A percentile compares a stretch with the other conserved stretches of the same genome.
phyloP scores from a whole-genome alignment of 148 eudicot genomes.

The Rhododendron simsii region DNA sequence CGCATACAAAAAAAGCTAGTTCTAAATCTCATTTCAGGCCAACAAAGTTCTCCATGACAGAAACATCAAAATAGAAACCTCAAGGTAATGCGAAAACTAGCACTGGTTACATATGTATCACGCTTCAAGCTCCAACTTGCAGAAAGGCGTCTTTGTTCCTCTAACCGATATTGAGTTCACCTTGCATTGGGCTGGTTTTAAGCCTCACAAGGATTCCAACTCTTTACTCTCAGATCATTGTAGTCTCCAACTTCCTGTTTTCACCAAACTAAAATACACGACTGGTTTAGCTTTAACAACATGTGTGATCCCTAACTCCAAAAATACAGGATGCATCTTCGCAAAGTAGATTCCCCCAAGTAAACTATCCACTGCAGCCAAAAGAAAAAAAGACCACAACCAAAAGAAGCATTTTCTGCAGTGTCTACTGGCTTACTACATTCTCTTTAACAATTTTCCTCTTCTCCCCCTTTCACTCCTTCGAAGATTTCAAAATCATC shows the following conservation, averaged over 20 bases:
- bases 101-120: not conserved
- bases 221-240: not conserved
- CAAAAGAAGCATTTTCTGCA: not conserved
- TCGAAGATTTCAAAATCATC: slow-evolving; percentile 73
- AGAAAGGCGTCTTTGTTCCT: not conserved
- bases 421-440: not conserved
- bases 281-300: not conserved
- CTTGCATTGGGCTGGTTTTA: not conserved
- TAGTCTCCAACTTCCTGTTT: not conserved
- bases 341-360: not conserved
- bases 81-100: not conserved
- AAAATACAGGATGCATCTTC: too few relatives aligned
- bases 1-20: not conserved
- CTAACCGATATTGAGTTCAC: not conserved
- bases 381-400: not conserved
- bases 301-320: not conserved
- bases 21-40: not conserved
- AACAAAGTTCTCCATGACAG: not conserved
- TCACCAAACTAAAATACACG: not conserved
- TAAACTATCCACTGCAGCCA: not conserved
- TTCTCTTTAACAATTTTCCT: slow-evolving; percentile 39
- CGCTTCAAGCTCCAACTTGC: not conserved
- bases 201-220: not conserved
- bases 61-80: not conserved
- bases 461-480: slow-evolving; percentile 48